These are phyloP conservation scores for Caryopteris hybrid DNA, from an alignment of 305 asterid species.

Conservation along the genomic window DNA sequence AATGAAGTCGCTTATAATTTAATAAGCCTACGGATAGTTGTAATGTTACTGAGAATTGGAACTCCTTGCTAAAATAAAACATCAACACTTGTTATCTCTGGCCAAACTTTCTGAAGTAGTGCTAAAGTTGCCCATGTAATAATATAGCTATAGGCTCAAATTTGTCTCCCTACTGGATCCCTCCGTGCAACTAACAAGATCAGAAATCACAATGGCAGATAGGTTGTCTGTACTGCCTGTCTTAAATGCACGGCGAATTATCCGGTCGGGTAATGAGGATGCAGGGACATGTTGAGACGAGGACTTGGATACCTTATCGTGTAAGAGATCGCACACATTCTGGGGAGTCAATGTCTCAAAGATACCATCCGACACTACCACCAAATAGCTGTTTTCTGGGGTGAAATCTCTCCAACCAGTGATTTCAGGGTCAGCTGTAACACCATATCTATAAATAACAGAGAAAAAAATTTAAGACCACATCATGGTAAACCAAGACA, in stretches of 20 bases:
- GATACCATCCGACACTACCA: constrained; percentile 64
- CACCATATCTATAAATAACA: constrained; percentile 46
- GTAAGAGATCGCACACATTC: constrained; percentile 45
- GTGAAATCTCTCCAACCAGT: constrained; percentile 44
- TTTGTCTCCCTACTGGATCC: neutral
- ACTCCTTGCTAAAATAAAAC: no score
- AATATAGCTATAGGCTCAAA: neutral
- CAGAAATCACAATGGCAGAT: constrained; percentile 52
- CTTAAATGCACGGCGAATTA: constrained; percentile 38
- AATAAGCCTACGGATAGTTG: no score
- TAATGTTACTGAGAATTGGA: no score
- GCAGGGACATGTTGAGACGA: constrained; percentile 19
- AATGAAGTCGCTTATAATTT: no score
- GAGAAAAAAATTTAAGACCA: neutral
- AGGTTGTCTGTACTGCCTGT: constrained; percentile 72
- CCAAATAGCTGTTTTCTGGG: constrained; percentile 36
- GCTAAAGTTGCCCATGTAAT: no score
- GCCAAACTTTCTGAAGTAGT: no score
- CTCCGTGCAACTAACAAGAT: no score
- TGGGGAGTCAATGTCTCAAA: constrained; percentile 53
- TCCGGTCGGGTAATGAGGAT: constrained; percentile 40
- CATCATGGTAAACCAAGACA: neutral
- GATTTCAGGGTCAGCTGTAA: constrained; percentile 69
- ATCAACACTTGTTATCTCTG: no score
- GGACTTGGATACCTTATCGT: constrained; percentile 3